Evolutionary conservation across 1,284 basidiomycete genomes (phyloP), one percentile per base, ranked within the genome.

Genomic region (Malassezia slooffiae): DNA sequence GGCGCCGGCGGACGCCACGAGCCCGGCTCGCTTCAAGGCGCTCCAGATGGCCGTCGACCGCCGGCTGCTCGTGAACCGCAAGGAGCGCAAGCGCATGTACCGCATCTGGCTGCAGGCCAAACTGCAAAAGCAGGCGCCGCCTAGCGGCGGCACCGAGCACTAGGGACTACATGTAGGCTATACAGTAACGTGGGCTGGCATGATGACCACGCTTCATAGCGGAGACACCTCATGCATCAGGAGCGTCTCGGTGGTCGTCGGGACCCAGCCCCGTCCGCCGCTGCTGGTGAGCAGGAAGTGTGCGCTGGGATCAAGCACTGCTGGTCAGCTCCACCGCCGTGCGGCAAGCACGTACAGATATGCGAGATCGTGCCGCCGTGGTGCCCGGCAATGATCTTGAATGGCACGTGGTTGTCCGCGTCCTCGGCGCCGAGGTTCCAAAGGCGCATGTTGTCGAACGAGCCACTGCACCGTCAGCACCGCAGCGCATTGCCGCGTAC

Each of bases 321-420:
- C 10, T 19, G 21, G 17, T 6, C 15, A 11, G 35, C 5, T 24
- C 11, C 23, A 23, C 21, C 26, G 27, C 19, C 7, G 13, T 15
- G 20, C 29, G 28, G 29, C 22, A 35, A 28, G 21, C 13, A 72
- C 82, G 65, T 70, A 90, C 87, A 70, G 78, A 93, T 84, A 57
- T 84, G 82, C 4, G 87, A 91, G 13, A 95, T 78, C 49, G 81
- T 84, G 2, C 88, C 90, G 22, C 90, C 89, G 71, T 95, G 87
- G 72, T 96, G 90, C 0, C 91, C 91, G 4, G 89, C 84, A 28
- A 97, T 85, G 52, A 96, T 93, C 71, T 88, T 88, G 76, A 95
- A 95, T 4, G 64, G 60, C 8, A 66, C 63, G 42, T 56, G 66
- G 34, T 54, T 52, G 32, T 78, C 77, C 66, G 75, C 79, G 42